phyloP scores from a whole-genome alignment of 2,329 filamentous ascomycete genomes.

The Fusarium oligoseptatum region DNA sequence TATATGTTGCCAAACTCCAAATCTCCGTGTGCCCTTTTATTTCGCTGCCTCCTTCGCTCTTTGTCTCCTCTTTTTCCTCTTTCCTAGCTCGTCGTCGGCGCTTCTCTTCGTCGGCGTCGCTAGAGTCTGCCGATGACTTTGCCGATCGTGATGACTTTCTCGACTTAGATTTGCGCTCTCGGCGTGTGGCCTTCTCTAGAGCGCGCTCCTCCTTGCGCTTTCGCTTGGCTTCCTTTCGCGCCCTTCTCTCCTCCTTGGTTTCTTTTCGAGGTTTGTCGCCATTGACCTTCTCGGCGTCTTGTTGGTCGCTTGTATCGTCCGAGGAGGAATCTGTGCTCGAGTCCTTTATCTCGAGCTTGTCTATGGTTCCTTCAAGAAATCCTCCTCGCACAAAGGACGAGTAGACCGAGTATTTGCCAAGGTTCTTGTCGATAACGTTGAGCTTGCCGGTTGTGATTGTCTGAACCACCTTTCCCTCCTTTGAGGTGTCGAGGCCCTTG shows the following conservation, averaged over 20 bases:
- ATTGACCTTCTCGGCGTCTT: constrained; percentile 32
- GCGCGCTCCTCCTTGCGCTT: constrained; percentile 47
- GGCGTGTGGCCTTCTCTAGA: constrained; percentile 39
- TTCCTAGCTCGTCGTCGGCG: constrained; percentile 59
- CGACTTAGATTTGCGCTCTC: constrained; percentile 41
- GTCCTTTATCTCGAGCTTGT: constrained; percentile 44
- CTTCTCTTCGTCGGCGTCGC: constrained; percentile 59
- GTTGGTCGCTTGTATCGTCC: constrained; percentile 50
- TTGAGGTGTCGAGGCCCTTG: constrained; percentile 78
- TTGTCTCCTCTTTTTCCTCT: constrained; percentile 57
- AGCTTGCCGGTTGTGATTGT: constrained; percentile 67
- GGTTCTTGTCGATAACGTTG: constrained; percentile 68
- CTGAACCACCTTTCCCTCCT: constrained; percentile 68
- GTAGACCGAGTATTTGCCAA: constrained; percentile 77
- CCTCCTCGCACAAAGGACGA: constrained; percentile 88
- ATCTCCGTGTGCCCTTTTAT: constrained; percentile 20
- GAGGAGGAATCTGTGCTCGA: constrained; percentile 46
- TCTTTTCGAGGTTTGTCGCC: constrained; percentile 48
- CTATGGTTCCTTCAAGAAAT: constrained; percentile 78
- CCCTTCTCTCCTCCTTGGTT: constrained; percentile 59
- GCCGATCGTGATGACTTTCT: constrained; percentile 45
- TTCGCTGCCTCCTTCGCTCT: constrained; percentile 43
- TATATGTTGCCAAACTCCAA: constrained; percentile 24
- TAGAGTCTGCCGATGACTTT: constrained; percentile 48
- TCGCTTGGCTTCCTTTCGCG: constrained; percentile 51